These are phyloP conservation scores for Boletus fagicola DNA, from an alignment of 768 basidiomycete species.

Conservation along the genomic window DNA sequence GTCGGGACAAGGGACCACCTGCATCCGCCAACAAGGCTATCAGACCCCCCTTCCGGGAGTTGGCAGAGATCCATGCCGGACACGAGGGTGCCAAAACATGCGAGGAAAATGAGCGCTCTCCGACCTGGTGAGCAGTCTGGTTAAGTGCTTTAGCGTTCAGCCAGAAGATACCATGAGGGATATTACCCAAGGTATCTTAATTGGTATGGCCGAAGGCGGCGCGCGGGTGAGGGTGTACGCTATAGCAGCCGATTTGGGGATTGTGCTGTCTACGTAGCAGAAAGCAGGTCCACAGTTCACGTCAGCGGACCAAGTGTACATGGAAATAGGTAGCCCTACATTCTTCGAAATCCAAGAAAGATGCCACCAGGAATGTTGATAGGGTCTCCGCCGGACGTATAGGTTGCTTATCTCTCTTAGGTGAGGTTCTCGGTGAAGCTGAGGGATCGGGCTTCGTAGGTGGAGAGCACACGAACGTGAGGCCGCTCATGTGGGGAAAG, in stretches of 20 bases:
- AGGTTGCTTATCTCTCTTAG: conserved; percentile 28
- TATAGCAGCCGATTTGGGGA: conserved; percentile 38
- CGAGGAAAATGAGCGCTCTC: conserved; percentile 42
- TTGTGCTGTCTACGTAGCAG: conserved; percentile 38
- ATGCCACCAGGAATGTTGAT: conserved; percentile 48
- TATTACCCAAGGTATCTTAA: conserved; percentile 42
- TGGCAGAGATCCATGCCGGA: conserved; percentile 33
- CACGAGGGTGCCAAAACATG: conserved; percentile 48
- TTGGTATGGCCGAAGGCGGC: conserved; percentile 22
- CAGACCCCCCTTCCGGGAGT: conserved; percentile 36
- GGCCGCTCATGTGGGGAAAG: conserved; percentile 38
- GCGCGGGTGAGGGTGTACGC: conserved; percentile 35
- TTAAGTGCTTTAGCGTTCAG: conserved; percentile 1
- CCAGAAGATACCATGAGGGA: neutral
- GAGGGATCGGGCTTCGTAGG: conserved; percentile 28
- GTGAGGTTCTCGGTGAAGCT: conserved; percentile 25
- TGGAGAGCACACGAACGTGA: conserved; percentile 47
- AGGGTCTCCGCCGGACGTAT: conserved; percentile 27
- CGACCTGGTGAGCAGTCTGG: conserved; percentile 26
- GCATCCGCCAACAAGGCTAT: conserved; percentile 49
- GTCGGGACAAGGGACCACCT: conserved; percentile 40
- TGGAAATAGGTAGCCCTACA: conserved; percentile 41
- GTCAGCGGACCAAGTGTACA: neutral
- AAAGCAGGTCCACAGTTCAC: conserved; percentile 31
- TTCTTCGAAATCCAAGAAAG: conserved; percentile 58